Conservation (phyloP, 441 rosid genomes). For the Raphanus hybrid region DNA sequence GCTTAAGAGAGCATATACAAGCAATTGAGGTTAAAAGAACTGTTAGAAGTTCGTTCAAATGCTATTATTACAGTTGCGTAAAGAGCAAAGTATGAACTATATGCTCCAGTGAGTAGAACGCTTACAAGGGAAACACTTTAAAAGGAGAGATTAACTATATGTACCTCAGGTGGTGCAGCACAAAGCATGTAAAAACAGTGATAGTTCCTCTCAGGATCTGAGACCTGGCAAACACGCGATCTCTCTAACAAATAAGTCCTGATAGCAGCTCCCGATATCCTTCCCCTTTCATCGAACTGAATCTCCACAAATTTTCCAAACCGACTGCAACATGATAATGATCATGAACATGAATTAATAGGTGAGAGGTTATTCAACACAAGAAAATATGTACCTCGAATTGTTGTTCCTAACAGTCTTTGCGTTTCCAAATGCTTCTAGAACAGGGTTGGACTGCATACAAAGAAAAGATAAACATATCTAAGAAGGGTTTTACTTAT, state of each 20-base stretch:
- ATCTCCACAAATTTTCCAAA: slow-evolving; percentile 99
- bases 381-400: slow-evolving; percentile 64
- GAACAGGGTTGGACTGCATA: slow-evolving; percentile 97
- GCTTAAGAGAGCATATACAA: slow-evolving; percentile 8
- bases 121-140: slow-evolving; percentile 25
- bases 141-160: slow-evolving; percentile 17
- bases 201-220: slow-evolving; percentile 97
- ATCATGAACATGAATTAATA: slow-evolving; percentile 34
- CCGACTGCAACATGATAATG: slow-evolving; percentile 64
- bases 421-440: slow-evolving; percentile 99
- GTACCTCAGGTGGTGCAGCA: slow-evolving; percentile 94
- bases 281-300: slow-evolving; percentile 83
- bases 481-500: slow-evolving; percentile 4
- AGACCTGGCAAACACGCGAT: slow-evolving; percentile 97
- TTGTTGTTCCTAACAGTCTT: slow-evolving; percentile 99
- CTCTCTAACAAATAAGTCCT: slow-evolving; percentile 97
- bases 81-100: neutral
- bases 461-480: slow-evolving; percentile 24
- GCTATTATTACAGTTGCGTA: slow-evolving; percentile 15
- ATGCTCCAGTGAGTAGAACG: neutral
- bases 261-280: slow-evolving; percentile 97
- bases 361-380: slow-evolving; percentile 1
- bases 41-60: neutral
- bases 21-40: slow-evolving; percentile 5
- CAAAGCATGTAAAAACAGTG: slow-evolving; percentile 99